Evolutionary conservation across 2,329 filamentous ascomycete genomes (phyloP).

Genomic region (Fusarium oligoseptatum): DNA sequence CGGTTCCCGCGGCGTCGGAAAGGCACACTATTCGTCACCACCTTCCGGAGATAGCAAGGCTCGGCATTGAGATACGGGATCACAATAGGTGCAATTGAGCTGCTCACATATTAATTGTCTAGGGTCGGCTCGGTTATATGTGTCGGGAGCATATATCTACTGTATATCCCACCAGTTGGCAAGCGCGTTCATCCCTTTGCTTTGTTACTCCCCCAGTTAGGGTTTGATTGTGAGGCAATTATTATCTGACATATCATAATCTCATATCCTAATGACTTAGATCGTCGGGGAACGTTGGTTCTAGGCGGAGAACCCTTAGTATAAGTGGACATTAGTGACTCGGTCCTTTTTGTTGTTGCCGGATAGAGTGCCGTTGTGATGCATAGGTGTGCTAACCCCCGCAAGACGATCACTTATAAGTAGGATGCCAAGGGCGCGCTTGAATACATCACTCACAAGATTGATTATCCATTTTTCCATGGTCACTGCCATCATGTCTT

Average conservation of each 20-base stretch:
- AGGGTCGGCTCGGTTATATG: background rate
- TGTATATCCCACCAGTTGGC: background rate
- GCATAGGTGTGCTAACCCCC: background rate
- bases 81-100: background rate
- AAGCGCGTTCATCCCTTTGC: background rate
- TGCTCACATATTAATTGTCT: background rate
- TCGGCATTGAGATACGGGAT: background rate
- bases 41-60: background rate
- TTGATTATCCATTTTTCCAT: background rate
- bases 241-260: background rate
- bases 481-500: background rate
- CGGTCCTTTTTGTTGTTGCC: background rate
- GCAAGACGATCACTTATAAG: background rate
- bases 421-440: background rate
- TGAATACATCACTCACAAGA: background rate
- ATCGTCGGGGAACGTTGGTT: background rate
- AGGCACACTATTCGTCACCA: background rate
- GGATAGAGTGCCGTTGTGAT: background rate
- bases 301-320: background rate
- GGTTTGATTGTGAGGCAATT: background rate
- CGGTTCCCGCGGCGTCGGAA: background rate
- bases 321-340: background rate
- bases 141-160: background rate
- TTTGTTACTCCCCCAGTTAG: background rate
- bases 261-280: background rate